Percentiles rank a stretch among this genome's conserved stretches.
These are phyloP conservation scores for Royoungia palumana DNA, from an alignment of 768 basidiomycete genomes.

Conservation along the genomic window DNA sequence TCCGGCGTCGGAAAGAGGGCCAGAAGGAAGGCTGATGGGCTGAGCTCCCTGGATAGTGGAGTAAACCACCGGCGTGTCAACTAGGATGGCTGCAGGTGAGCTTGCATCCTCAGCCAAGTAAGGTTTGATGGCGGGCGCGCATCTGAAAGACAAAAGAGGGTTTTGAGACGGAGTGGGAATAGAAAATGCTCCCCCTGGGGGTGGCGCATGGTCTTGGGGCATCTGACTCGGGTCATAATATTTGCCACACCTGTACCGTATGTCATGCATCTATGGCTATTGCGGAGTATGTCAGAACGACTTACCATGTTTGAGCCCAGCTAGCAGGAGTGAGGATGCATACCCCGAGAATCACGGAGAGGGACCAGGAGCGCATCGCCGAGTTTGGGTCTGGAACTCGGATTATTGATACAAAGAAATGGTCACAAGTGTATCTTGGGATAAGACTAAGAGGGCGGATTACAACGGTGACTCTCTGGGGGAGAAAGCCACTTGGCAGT, in stretches of 20 bases:
- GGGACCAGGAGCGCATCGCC: constrained; percentile 6
- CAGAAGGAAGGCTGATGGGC: constrained; percentile 36
- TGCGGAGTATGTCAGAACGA: not conserved
- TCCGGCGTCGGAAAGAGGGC: constrained; percentile 25
- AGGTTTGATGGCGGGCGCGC: constrained; percentile 54
- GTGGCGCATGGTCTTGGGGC: constrained; percentile 29
- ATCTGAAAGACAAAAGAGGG: constrained; percentile 54
- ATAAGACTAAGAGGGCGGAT: not conserved
- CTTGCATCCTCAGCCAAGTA: constrained; percentile 53
- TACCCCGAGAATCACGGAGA: constrained; percentile 12
- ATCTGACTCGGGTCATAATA: constrained; percentile 48
- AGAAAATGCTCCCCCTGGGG: constrained; percentile 50
- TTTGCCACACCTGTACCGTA: constrained; percentile 41
- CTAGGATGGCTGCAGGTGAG: constrained; percentile 43
- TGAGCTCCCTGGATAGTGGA: constrained; percentile 43
- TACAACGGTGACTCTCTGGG: too few species aligned
- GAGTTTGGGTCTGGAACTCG: not conserved
- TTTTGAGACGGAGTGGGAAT: constrained; percentile 34
- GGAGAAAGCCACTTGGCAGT: not conserved
- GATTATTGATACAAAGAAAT: not conserved
- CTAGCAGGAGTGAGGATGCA: constrained; percentile 13
- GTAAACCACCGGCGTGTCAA: constrained; percentile 51
- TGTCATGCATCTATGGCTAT: too few species aligned
- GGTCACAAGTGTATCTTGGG: not conserved
- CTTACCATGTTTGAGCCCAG: constrained; percentile 30